These are phyloP conservation scores for Naegleria gruberi DNA, from an alignment of 208 protist genomes.

Conservation along the genomic window DNA sequence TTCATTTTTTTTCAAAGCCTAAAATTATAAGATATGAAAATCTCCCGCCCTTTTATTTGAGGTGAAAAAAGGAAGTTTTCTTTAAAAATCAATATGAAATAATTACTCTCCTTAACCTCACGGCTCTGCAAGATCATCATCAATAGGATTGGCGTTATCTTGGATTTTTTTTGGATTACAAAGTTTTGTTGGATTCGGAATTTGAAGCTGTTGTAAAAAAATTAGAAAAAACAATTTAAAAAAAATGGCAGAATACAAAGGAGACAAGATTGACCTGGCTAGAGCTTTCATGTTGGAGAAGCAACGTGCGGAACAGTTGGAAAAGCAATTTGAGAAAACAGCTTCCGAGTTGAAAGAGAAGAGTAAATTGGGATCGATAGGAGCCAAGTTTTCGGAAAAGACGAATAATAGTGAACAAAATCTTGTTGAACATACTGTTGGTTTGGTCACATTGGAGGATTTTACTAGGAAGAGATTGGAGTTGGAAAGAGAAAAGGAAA, in stretches of 20 bases:
- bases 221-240: too few species aligned
- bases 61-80: too few species aligned
- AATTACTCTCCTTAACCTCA: too few species aligned
- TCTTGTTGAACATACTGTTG: not conserved
- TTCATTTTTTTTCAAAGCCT: too few species aligned
- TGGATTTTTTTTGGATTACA: too few species aligned
- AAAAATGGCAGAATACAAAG: not conserved
- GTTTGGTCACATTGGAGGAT: constrained; percentile 16
- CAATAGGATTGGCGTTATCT: too few species aligned
- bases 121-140: too few species aligned
- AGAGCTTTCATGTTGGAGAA: not conserved
- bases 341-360: not conserved
- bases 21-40: too few species aligned
- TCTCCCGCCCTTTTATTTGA: too few species aligned
- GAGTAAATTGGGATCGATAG: not conserved
- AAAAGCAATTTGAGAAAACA: not conserved
- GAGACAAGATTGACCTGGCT: not conserved
- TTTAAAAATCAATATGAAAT: too few species aligned
- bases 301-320: not conserved
- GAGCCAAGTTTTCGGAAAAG: not conserved
- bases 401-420: not conserved
- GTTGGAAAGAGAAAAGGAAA: not conserved
- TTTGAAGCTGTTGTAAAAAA: too few species aligned
- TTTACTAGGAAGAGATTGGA: not conserved
- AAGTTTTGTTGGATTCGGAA: too few species aligned